Evolutionary conservation across 2,329 filamentous ascomycete species (phyloP).

Genomic region (Ceratocystis colombiana): DNA sequence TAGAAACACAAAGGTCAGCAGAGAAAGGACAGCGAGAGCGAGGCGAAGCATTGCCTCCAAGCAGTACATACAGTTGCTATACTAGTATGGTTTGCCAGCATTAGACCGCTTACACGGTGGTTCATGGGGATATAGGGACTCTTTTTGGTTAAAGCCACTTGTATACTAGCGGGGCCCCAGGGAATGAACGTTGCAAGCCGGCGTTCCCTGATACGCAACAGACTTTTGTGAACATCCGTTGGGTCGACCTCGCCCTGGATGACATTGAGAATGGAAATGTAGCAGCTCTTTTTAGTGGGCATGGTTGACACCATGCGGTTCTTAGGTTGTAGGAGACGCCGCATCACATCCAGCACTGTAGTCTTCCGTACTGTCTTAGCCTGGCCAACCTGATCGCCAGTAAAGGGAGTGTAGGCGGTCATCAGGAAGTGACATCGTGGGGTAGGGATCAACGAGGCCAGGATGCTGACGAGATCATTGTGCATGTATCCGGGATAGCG

Average conservation of each 20-base stretch:
- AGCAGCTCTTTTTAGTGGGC: slow-evolving; percentile 93
- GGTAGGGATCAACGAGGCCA: slow-evolving; percentile 90
- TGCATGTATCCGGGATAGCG: slow-evolving; percentile 99
- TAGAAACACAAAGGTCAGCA: not conserved
- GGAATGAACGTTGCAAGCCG: slow-evolving; percentile 93
- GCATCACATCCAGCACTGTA: slow-evolving; percentile 95
- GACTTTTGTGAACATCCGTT: slow-evolving; percentile 95
- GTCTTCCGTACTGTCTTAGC: slow-evolving; percentile 97
- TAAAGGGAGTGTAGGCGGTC: slow-evolving; percentile 97
- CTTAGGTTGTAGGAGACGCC: slow-evolving; percentile 87
- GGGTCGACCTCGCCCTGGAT: slow-evolving; percentile 98
- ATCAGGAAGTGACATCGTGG: slow-evolving; percentile 96
- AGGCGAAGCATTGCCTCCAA: no score
- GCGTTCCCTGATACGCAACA: slow-evolving; percentile 89
- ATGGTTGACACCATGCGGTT: slow-evolving; percentile 98
- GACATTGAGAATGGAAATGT: slow-evolving; percentile 97
- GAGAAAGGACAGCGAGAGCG: not conserved
- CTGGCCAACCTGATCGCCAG: slow-evolving; percentile 88
- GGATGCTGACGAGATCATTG: slow-evolving; percentile 94
- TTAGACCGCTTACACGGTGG: slow-evolving; percentile 87
- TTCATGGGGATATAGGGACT: slow-evolving; percentile 92
- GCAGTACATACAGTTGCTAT: slow-evolving; percentile 58
- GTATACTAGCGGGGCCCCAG: slow-evolving; percentile 95
- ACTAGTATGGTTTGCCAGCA: slow-evolving; percentile 96
- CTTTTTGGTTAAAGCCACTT: slow-evolving; percentile 91